These are phyloP conservation scores for Wallacemonas sp. DNA, from an alignment of 208 protist species.

Conservation along the genomic window DNA sequence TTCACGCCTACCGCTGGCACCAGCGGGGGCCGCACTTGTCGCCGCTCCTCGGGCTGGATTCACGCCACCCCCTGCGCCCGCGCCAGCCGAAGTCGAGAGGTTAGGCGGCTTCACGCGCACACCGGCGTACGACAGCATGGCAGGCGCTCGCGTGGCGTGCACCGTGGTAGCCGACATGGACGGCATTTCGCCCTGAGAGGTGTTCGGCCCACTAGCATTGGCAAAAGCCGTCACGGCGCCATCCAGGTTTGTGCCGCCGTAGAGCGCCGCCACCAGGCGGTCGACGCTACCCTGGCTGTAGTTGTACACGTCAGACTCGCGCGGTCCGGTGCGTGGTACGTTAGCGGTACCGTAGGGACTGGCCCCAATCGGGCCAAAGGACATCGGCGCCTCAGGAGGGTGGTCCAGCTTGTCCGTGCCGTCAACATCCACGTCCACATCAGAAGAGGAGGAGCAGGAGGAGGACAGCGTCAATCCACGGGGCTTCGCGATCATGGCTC, in stretches of 20 bases:
- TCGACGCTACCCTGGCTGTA: slow-evolving; percentile 1
- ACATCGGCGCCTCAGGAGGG: neutral
- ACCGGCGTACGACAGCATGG: neutral
- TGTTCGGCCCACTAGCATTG: no score
- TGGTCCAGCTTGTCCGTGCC: no score
- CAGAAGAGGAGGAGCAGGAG: no score
- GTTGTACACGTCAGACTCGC: neutral
- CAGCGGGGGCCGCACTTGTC: neutral
- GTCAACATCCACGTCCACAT: neutral
- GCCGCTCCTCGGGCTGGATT: neutral
- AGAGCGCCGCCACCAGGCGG: slow-evolving; percentile 1
- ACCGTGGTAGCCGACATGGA: neutral
- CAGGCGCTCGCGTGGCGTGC: neutral
- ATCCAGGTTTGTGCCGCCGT: neutral
- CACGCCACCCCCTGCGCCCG: neutral
- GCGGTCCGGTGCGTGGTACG: neutral
- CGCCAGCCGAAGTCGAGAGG: neutral
- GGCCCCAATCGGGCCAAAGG: neutral
- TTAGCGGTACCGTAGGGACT: neutral
- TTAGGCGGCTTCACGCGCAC: neutral
- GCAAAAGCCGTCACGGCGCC: neutral
- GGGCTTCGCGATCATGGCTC: slow-evolving; percentile 5
- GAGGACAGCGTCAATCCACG: neutral
- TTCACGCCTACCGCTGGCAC: neutral
- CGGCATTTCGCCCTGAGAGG: no score